Evolutionary conservation across 257 asterid genomes (phyloP).

Genomic region (Nicotiana benthamiana): DNA sequence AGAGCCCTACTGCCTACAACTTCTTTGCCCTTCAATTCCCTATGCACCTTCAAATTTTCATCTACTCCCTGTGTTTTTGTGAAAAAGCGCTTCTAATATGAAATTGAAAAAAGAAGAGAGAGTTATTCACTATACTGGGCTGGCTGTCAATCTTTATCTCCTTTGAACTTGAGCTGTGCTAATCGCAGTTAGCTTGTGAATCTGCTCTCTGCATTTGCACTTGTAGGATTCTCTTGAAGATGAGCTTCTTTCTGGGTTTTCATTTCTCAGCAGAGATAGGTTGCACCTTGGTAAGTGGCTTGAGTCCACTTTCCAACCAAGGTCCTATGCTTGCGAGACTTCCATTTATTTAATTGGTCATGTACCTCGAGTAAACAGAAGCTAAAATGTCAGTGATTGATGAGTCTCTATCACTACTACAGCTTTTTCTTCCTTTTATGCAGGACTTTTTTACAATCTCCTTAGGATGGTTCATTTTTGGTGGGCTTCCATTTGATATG

Average conservation of each 20-base stretch:
- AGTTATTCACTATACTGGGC: neutral
- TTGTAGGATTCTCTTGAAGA: neutral
- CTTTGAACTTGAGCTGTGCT: neutral
- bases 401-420: neutral
- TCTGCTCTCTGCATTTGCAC: neutral
- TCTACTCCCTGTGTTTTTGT: neutral
- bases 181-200: neutral
- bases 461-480: constrained; percentile 81
- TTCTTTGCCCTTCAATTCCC: neutral
- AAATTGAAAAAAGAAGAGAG: neutral
- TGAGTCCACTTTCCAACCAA: neutral
- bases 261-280: neutral
- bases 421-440: neutral
- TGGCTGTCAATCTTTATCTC: neutral
- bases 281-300: neutral
- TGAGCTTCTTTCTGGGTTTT: neutral
- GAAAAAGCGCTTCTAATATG: neutral
- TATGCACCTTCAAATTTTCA: neutral
- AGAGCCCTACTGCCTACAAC: neutral
- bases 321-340: neutral
- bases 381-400: neutral
- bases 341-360: neutral
- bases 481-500: constrained; percentile 84
- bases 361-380: neutral
- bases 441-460: constrained; percentile 83